Conservation (phyloP, 768 basidiomycete species). For the Clavaria fumosa region DNA sequence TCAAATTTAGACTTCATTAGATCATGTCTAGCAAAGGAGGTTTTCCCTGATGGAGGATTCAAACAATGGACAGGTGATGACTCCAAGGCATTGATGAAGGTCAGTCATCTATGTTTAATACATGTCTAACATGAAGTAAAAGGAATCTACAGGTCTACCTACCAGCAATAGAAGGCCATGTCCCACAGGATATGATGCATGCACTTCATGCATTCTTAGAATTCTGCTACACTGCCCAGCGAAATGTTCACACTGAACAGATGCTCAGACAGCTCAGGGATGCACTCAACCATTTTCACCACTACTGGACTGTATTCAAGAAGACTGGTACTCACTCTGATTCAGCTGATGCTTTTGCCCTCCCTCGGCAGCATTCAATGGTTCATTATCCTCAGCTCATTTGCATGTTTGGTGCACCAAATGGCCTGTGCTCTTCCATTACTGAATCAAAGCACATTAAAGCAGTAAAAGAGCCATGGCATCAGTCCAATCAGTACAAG, state of each 20-base stretch:
- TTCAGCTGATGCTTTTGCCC: slow-evolving; percentile 9
- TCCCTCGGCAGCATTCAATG: slow-evolving; percentile 17
- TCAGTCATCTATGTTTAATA: background rate
- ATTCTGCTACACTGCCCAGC: slow-evolving; percentile 16
- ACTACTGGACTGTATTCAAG: slow-evolving; percentile 17
- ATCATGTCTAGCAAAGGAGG: too few species aligned
- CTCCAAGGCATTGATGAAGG: slow-evolving; percentile 7
- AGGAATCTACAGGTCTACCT: slow-evolving; percentile 15
- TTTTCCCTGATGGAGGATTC: too few species aligned
- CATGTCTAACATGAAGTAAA: background rate
- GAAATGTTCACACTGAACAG: slow-evolving; percentile 10
- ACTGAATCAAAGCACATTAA: slow-evolving; percentile 21
- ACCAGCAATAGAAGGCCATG: slow-evolving; percentile 17
- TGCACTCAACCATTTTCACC: slow-evolving; percentile 16
- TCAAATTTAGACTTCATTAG: too few species aligned
- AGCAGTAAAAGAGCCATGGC: slow-evolving; percentile 24
- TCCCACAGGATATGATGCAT: slow-evolving; percentile 17
- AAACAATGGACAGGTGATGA: slow-evolving; percentile 6
- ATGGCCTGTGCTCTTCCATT: slow-evolving; percentile 21
- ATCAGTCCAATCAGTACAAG: slow-evolving; percentile 17
- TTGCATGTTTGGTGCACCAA: slow-evolving; percentile 14
- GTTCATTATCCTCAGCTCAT: slow-evolving; percentile 12
- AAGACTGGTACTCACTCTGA: slow-evolving; percentile 11
- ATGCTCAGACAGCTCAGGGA: slow-evolving; percentile 7
- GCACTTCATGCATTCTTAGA: slow-evolving; percentile 15